A percentile compares a stretch with the other conserved stretches of the same genome.
These are phyloP conservation scores for Aspergillus homomorphus DNA, from an alignment of 495 filamentous ascomycete species.

Conservation along the genomic window DNA sequence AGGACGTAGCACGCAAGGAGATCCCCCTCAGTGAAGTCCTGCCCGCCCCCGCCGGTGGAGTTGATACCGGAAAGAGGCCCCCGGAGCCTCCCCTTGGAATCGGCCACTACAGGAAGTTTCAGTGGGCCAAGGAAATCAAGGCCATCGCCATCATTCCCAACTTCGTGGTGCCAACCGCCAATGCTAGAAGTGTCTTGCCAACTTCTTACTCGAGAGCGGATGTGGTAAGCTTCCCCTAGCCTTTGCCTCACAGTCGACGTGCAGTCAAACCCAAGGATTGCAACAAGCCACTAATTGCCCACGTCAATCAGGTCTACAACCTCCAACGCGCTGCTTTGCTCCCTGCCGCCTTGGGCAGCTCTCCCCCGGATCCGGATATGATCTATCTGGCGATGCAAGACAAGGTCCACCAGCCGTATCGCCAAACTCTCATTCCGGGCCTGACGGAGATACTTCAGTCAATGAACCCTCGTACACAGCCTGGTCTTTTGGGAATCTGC, in stretches of 20 bases:
- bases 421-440: slow-evolving; percentile 83
- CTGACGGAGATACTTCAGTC: slow-evolving; percentile 84
- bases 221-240: slow-evolving; percentile 52
- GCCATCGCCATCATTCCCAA: slow-evolving; percentile 91
- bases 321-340: slow-evolving; percentile 86
- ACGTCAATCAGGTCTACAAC: slow-evolving; percentile 70
- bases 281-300: not conserved
- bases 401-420: slow-evolving; percentile 93
- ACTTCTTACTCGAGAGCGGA: slow-evolving; percentile 70
- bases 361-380: slow-evolving; percentile 85
- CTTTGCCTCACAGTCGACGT: not conserved
- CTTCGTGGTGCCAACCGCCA: slow-evolving; percentile 88
- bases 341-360: slow-evolving; percentile 77
- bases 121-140: slow-evolving; percentile 90
- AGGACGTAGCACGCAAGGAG: slow-evolving; percentile 80
- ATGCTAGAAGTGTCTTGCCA: slow-evolving; percentile 80
- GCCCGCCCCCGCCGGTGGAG: slow-evolving; percentile 77
- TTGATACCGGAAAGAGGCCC: slow-evolving; percentile 78
- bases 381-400: slow-evolving; percentile 98
- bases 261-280: too few relatives aligned
- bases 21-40: slow-evolving; percentile 95
- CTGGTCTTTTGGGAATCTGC: slow-evolving; percentile 87
- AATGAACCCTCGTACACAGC: slow-evolving; percentile 78
- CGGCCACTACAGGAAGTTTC: slow-evolving; percentile 89
- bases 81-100: slow-evolving; percentile 87